Base-by-base conservation (phyloP, 2,329 filamentous ascomycete species). In the Cephalotrichum gorgonifer region DNA sequence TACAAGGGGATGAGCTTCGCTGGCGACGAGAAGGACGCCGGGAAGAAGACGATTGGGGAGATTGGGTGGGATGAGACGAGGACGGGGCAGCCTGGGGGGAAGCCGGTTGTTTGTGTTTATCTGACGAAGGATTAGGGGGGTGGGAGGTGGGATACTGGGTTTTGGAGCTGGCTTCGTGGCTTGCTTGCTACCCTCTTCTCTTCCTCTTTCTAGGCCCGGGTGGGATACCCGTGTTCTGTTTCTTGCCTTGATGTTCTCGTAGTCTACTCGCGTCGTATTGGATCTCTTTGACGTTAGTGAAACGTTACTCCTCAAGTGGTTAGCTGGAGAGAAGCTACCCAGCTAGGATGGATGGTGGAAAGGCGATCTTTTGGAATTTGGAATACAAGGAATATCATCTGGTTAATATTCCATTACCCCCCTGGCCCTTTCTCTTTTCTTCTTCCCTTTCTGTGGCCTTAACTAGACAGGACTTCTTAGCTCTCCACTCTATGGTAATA, bases 31-130 rank as follows among this genome's bases (percentile, higher is more conserved):
- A 64, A 69, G 33, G 69, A 68, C 9, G 61, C 67, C 28, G 62
- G 78, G 54, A 66, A 65, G 53, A 71, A 71, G 66, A 70, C 69
- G 1, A 63, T 85, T 51, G 68, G 63, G 51, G 71, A 79, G 1
- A 56, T 82, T 9, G 81, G 81, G 0, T 85, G 82, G 80, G 74
- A 79, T 33, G 59, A 60, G 17, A 66, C 65, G 2, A 60, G 78
- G 8, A 73, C 67, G 1, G 78, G 77, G 0, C 60, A 68, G 15
- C 58, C 62, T 0, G 69, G 70, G 1, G 67, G 70, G 55, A 75
- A 74, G 61, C 73, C 74, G 0, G 70, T 80, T 3, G 73, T 81
- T n/a, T 81, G 76, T 60, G 53, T 83, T 15, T 83, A 78, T 69
- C 66, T 81, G 49, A 75, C 72, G 17, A 79, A 77, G 60, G 72